A percentile compares a stretch with the other conserved stretches of the same genome.
Conservation (phyloP, 2,329 filamentous ascomycete genomes). For the Leptosphaerulina australis region DNA sequence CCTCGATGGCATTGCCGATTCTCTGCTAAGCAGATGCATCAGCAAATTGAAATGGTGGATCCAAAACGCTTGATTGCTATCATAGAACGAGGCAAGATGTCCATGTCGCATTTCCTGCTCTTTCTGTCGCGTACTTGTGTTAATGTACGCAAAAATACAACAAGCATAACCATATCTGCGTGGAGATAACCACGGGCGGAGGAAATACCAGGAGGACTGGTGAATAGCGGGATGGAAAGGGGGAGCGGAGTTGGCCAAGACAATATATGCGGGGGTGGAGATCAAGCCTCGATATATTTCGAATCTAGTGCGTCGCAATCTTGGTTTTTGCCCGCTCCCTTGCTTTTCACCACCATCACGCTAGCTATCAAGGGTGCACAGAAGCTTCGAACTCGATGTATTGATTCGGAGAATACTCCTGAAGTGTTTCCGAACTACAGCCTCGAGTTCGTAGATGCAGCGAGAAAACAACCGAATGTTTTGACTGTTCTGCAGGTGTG, state of each 20-base stretch:
- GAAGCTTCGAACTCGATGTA: not conserved
- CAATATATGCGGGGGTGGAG: slow-evolving; percentile 9
- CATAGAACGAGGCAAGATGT: too few relatives aligned
- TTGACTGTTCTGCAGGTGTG: not conserved
- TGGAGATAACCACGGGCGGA: not conserved
- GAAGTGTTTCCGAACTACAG: not conserved
- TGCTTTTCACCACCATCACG: not conserved
- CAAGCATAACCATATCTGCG: not conserved
- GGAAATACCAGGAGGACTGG: not conserved
- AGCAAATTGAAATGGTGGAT: not conserved
- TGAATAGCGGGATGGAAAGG: not conserved
- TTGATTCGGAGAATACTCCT: not conserved
- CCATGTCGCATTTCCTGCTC: not conserved
- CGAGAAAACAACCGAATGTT: not conserved
- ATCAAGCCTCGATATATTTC: not conserved
- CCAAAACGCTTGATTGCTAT: not conserved
- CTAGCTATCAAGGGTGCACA: not conserved
- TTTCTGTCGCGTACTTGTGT: not conserved
- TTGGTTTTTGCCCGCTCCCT: not conserved
- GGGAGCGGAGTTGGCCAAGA: slow-evolving; percentile 6
- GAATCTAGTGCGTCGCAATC: not conserved
- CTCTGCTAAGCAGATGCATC: not conserved
- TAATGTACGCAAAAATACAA: not conserved
- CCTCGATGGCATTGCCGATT: slow-evolving; percentile 6
- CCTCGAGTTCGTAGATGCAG: not conserved